These are phyloP conservation scores for Leonotis leonurus DNA, from an alignment of 257 asterid species.

Conservation along the genomic window DNA sequence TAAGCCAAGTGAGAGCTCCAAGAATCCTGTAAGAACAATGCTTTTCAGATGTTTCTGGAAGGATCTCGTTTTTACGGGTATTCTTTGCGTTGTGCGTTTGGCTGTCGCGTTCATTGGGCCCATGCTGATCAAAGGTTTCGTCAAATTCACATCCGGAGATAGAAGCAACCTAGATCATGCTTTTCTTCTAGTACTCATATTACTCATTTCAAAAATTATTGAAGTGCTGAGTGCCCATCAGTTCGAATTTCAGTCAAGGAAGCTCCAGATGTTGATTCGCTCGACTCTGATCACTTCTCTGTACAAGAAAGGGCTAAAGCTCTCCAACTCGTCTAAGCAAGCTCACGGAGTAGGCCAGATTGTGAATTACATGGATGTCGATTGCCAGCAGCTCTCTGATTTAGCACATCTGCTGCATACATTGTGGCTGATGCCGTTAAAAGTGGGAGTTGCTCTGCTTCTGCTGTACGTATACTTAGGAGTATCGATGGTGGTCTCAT, in stretches of 20 bases:
- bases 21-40: constrained; percentile 38
- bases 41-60: constrained; percentile 53
- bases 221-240: constrained; percentile 72
- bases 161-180: constrained; percentile 31
- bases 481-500: constrained; percentile 31
- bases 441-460: constrained; percentile 40
- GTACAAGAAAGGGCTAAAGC: constrained; percentile 50
- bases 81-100: constrained; percentile 35
- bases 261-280: constrained; percentile 62
- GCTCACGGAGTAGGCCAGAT: constrained; percentile 73
- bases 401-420: constrained; percentile 50
- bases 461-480: constrained; percentile 47
- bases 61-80: constrained; percentile 40
- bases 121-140: constrained; percentile 42
- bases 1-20: constrained; percentile 31
- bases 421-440: constrained; percentile 62
- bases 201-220: constrained; percentile 33
- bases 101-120: constrained; percentile 58
- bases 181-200: constrained; percentile 30
- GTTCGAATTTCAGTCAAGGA: constrained; percentile 43
- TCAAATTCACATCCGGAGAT: constrained; percentile 41
- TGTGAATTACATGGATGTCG: constrained; percentile 76
- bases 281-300: constrained; percentile 42
- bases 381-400: constrained; percentile 55
- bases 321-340: constrained; percentile 55